Base-by-base conservation (phyloP, 345 rosid genomes). In the Lagerstroemia speciosa region DNA sequence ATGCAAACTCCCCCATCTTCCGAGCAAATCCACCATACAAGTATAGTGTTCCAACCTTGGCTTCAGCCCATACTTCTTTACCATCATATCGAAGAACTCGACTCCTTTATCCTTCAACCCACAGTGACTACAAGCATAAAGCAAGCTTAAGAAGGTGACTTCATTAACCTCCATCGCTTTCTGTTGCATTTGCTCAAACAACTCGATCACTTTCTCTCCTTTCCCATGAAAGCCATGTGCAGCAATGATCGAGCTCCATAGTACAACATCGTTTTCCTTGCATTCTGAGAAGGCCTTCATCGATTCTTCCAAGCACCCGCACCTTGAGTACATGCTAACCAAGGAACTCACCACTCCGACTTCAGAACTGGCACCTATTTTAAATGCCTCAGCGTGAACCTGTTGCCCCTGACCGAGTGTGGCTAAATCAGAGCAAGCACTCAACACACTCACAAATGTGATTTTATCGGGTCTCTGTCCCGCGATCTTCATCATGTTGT, bases 21-120 rank as follows among this genome's bases (percentile, higher is more conserved):
- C 98, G 27, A 93, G 93, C 74, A 90, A 80, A 79, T 90, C 98
- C 26, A 87, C 96, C 93, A 90, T 84, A 72, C 98, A 90, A 0
- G 98, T 82, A 69, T 86, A 86, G 73, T 90, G 98, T 71, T 93
- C 97, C 78, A 82, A 83, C 65, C 53, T 46, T 1, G 88, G 93
- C 31, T 66, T 66, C 78, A 93, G 74, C 67, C 85, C 91, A 38
- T 81, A 81, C 60, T 85, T 82, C 75, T 64, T 66, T 32, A 67
- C 77, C 97, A 93, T 93, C 15, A 84, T 79, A 57, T 53, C 37
- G 60, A 93, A 90, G 79, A 83, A 80, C 26, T 45, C 71, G 0
- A 85, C 75, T 50, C 96, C 98, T 65, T 81, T 85, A n/a, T 85
- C 89, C 64, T 90, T 86, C 64, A 90, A 82, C 34, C 98, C 98